Base-by-base conservation (phyloP, 78 protist species). In the Isochrysis galbana region DNA sequence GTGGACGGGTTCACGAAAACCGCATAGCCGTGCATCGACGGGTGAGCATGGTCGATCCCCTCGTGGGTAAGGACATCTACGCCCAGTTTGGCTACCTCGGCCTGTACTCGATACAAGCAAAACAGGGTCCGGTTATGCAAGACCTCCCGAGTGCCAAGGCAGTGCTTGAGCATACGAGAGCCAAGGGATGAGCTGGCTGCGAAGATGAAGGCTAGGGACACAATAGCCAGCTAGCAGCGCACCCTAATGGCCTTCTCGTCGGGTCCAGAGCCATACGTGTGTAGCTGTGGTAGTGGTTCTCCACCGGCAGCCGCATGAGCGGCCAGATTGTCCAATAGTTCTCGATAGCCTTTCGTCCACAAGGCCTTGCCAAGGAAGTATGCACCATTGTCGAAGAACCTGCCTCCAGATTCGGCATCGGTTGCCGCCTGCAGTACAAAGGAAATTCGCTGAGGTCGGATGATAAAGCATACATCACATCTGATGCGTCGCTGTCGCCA, bases 291-390 rank as follows among this genome's bases (percentile, higher is more conserved):
- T 39, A 80, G n/a, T 34, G n/a, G 5, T 1, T 7, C 39, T 1
- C 0, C 26, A 5, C 41, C 72, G 48, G 21, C 21, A 0, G 0
- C 0, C 25, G 29, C 32, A 45, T 36, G 4, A 1, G 74, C 23
- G 72, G 5, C 23, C 17, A 36, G 36, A 17, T 21, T 0, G 22
- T 47, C 87, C 47, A 90, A 3, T 0, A 90, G 45, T 84, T 90
- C 54, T n/a, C 92, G 92, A 70, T 90, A 72, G 32, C 92, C 92
- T 46, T 90, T 90, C 36, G 92, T 32, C 69, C 69, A 90, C 21
- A 90, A 69, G 48, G 77, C 87, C 87, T 90, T 89, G 17, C 92
- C 92, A 32, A 89, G 74, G 67, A 61, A 89, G 42, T 89, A 89
- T 0, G 42, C 86, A 11, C 45, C 48, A 38, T 25, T 0, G 21